Percentiles rank a stretch among this genome's conserved stretches.
Conservation (phyloP, 148 eudicot species). For the Vaccinium corymbosum region DNA sequence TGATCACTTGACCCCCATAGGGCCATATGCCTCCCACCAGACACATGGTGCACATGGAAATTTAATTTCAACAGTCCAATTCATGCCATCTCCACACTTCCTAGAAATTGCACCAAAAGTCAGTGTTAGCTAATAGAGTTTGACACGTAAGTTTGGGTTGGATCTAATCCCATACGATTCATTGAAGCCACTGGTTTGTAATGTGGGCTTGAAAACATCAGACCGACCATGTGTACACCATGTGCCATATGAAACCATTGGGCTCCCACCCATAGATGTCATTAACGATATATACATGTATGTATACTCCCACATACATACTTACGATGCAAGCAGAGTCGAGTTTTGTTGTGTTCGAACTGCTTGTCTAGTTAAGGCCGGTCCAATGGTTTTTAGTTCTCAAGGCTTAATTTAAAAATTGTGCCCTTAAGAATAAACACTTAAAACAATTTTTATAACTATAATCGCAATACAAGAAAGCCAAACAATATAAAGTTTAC, state of each 20-base stretch:
- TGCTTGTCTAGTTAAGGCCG: no score
- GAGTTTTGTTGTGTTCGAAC: no score
- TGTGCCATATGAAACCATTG: not conserved
- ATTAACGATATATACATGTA: not conserved
- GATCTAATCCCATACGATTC: not conserved
- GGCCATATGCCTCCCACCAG: slow-evolving; percentile 2
- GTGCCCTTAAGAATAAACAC: no score
- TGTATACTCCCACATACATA: no score
- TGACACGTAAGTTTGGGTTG: not conserved
- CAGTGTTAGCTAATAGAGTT: not conserved
- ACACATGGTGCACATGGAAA: not conserved
- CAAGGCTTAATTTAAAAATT: no score
- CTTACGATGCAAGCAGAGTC: no score
- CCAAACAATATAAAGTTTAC: no score
- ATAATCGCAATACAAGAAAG: no score
- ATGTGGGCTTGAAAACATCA: not conserved
- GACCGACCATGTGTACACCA: not conserved
- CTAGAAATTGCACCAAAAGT: not conserved
- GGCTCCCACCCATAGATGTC: not conserved
- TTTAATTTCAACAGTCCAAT: not conserved
- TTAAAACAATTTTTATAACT: no score
- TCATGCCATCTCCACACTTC: not conserved
- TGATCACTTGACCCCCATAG: not conserved
- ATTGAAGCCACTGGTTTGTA: not conserved
- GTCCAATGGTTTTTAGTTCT: no score